Percentiles rank a stretch among this genome's conserved stretches.
phyloP scores from a whole-genome alignment of 495 filamentous ascomycete genomes.

The Cladorrhinum samala region DNA sequence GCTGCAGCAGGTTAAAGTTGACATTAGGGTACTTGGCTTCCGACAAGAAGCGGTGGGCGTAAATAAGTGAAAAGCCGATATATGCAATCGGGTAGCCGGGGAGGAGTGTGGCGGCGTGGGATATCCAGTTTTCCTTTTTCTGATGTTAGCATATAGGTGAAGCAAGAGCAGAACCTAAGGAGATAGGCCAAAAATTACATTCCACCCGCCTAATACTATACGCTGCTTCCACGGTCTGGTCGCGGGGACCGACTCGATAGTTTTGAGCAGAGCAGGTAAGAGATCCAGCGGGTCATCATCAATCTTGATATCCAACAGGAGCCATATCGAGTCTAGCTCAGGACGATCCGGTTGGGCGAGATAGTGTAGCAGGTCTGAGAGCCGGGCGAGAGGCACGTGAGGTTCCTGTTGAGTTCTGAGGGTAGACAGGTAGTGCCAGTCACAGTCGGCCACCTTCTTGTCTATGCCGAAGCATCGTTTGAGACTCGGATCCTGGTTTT shows the following conservation, averaged over 20 bases:
- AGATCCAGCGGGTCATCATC: constrained; percentile 66
- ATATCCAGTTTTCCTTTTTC: constrained; percentile 53
- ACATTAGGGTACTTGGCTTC: constrained; percentile 44
- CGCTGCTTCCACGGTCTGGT: constrained; percentile 59
- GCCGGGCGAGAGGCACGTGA: constrained; percentile 62
- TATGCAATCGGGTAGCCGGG: constrained; percentile 62
- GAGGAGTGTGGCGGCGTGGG: constrained; percentile 52
- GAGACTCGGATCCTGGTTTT: constrained; percentile 60
- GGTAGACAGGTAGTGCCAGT: constrained; percentile 64
- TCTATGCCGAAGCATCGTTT: constrained; percentile 73
- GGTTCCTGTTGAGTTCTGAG: constrained; percentile 63
- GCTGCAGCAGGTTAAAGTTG: constrained; percentile 68
- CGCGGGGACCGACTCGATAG: constrained; percentile 46
- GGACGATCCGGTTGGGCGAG: constrained; percentile 54
- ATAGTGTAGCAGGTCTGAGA: constrained; percentile 71
- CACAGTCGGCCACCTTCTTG: constrained; percentile 64
- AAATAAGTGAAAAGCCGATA: constrained; percentile 63
- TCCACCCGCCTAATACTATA: constrained; percentile 76
- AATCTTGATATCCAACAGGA: constrained; percentile 83
- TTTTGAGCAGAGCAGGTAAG: constrained; percentile 56
- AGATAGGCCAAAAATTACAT: constrained; percentile 36
- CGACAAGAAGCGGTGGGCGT: constrained; percentile 61
- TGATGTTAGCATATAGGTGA: constrained; percentile 3
- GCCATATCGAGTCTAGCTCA: constrained; percentile 68
- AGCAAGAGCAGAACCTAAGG: not conserved